Percentiles rank a stretch among this genome's conserved stretches.
These are phyloP conservation scores for Hymenoscyphus albidus DNA, from an alignment of 2,329 filamentous ascomycete genomes.

Conservation along the genomic window DNA sequence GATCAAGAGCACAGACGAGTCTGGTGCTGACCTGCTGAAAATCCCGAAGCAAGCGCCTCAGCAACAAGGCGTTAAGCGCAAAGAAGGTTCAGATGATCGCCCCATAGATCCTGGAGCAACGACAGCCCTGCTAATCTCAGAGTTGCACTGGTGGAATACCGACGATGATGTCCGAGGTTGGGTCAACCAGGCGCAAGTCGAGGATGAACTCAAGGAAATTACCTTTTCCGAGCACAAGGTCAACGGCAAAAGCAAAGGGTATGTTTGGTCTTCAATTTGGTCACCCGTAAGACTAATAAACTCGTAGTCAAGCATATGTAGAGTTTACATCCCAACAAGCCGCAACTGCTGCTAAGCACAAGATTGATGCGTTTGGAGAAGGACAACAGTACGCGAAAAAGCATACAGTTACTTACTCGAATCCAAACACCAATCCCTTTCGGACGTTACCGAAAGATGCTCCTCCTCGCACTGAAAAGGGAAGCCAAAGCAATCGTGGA, in stretches of 20 bases:
- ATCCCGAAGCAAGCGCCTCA: constrained; percentile 39
- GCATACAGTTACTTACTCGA: constrained; percentile 69
- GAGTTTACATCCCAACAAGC: constrained; percentile 82
- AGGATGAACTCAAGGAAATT: constrained; percentile 83
- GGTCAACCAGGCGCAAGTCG: constrained; percentile 73
- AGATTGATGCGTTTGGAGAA: constrained; percentile 63
- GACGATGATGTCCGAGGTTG: constrained; percentile 93
- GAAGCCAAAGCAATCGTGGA: constrained; percentile 52
- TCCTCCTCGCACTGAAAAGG: constrained; percentile 64
- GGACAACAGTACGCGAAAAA: constrained; percentile 57
- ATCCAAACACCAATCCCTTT: constrained; percentile 79
- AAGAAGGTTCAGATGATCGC: constrained; percentile 55
- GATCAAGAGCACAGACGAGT: constrained; percentile 41
- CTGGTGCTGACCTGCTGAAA: constrained; percentile 33
- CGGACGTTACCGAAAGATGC: constrained; percentile 86
- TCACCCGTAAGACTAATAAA: constrained; percentile 12
- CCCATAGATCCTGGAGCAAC: constrained; percentile 58
- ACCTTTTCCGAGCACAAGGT: constrained; percentile 99
- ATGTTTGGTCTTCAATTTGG: constrained; percentile 35
- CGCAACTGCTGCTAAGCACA: constrained; percentile 78
- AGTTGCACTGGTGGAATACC: constrained; percentile 94
- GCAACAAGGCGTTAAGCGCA: constrained; percentile 57
- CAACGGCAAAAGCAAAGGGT: constrained; percentile 98
- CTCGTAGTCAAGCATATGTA: constrained; percentile 65
- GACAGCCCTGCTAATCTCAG: constrained; percentile 77